Evolutionary conservation across 2,329 filamentous ascomycete genomes (phyloP), one percentile per base, ranked within the genome.

Genomic region (Curvularia lunata): DNA sequence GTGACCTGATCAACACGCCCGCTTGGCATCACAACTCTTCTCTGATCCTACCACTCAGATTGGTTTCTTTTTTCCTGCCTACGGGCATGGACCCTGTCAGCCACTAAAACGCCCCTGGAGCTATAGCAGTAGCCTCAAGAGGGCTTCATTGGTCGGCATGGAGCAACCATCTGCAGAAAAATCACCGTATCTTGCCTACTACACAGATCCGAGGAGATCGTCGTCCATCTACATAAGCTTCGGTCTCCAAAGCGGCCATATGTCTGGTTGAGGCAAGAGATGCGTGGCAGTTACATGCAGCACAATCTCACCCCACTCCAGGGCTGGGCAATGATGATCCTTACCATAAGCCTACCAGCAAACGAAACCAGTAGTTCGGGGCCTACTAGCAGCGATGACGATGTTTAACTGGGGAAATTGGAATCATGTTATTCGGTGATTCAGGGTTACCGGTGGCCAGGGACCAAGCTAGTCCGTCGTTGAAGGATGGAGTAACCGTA

Each of bases 301-400:
- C 42, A 40, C 40, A 42, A 50, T 37, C 38, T 34, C 23, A 47
- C 48, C 48, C 52, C 56, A 53, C 56, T 51, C 32, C 50, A 52
- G 52, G 55, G 38, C 63, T 63, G 57, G 61, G 57, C 61, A 48
- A 30, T 41, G 54, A 52, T 62, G 54, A 63, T 57, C 54, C 46
- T 50, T 59, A 52, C 38, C 54, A 56, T 43, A 45, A 38, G 40
- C 52, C 45, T 41, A 37, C 16, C 45, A 16, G 38, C 27, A 37
- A 40, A 34, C 42, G 37, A 38, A 42, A 28, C 52, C 38, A 42
- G 37, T 19, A 30, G 37, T 9, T 28, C 30, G 50, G 54, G 19
- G 27, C 43, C 52, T 27, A 32, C 37, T 46, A 32, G 41, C 42
- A 30, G 16, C 23, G 18, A 41, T 41, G 41, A 57, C 48, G 27